Percentiles rank a stretch among this genome's conserved stretches.
phyloP scores from a whole-genome alignment of 2,329 filamentous ascomycete species.

The Alternaria alternata region DNA sequence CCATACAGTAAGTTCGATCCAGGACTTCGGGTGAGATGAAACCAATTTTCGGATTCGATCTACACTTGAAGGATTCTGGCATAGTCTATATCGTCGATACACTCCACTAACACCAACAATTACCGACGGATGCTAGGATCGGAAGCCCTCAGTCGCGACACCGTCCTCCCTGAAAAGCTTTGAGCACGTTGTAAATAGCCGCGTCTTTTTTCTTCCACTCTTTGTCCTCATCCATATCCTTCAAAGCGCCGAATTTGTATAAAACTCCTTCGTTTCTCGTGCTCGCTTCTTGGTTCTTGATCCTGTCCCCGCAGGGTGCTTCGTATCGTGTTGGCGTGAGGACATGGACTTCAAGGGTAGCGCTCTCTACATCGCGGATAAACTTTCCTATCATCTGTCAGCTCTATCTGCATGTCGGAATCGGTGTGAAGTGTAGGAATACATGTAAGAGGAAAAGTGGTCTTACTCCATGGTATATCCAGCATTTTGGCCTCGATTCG shows the following conservation, averaged over 20 bases:
- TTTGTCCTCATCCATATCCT: background rate
- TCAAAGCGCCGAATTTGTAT: background rate
- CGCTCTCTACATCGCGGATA: background rate
- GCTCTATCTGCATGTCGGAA: background rate
- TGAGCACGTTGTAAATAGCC: slow-evolving; percentile 1
- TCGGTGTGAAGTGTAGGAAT: background rate
- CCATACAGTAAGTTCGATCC: background rate
- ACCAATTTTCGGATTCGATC: too few relatives aligned
- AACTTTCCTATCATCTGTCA: slow-evolving; percentile 1
- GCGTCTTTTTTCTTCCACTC: slow-evolving; percentile 1
- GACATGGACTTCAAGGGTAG: slow-evolving; percentile 8
- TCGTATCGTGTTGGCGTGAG: slow-evolving; percentile 16
- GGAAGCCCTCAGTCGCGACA: background rate
- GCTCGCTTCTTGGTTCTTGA: background rate
- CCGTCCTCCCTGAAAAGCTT: background rate
- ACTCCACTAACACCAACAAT: too few relatives aligned
- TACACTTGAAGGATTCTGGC: too few relatives aligned
- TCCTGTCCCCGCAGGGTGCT: background rate
- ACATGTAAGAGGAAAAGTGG: background rate
- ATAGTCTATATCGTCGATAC: too few relatives aligned
- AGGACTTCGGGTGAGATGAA: too few relatives aligned
- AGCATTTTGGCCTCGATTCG: background rate
- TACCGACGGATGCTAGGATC: too few relatives aligned
- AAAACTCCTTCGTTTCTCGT: background rate
- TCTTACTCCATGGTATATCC: slow-evolving; percentile 4